Base-by-base conservation (phyloP, 306 rosid species). In the Gillenia trifoliata region DNA sequence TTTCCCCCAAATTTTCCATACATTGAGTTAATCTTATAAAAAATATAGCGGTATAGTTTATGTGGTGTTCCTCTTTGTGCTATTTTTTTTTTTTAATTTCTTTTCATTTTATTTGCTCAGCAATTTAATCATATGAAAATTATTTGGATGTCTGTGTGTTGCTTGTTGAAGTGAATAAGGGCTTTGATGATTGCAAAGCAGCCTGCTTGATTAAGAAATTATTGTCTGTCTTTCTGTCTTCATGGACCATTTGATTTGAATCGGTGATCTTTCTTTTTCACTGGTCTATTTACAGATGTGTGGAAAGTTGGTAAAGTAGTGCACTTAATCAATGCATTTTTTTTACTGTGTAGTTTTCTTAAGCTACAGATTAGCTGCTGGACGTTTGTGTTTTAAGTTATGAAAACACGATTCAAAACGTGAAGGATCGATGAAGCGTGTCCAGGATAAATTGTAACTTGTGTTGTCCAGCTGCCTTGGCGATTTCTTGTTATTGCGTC, bases 1-100 rank as follows among this genome's bases (percentile, higher is more conserved):
- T 31, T 73, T 57, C 54, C 52, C 69, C 78, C 55, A 72, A 55
- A 66, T 22, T 72, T 64, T 66, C 64, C 64, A 19, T 66, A 73
- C 64, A 57, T 56, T 72, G 66, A 70, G 59, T 7, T 60, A 3
- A 41, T 52, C 71, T 41, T 40, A 60, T 26, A 52, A 28, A 52
- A 28, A 26, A 71, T 54, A 78, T 52, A 63, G 71, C 33, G 65
- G 49, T 63, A 65, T 67, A 63, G 70, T 26, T 36, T 63, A 1
- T 77, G 31, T 17, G 75, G 63, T 50, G 47, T 70, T 38, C 47
- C 52, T 36, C 2, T 77, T 3, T 77, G 40, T 60, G 73, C 31
- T 30, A 50, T 16, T 57, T 64, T 8, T 15, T 49, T 28, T 68
- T 43, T 68, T 11, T 25, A 56, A 49, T 28, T 3, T 71, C 65